Evolutionary conservation across 768 basidiomycete genomes (phyloP).

Genomic region (Suillus brevipes): DNA sequence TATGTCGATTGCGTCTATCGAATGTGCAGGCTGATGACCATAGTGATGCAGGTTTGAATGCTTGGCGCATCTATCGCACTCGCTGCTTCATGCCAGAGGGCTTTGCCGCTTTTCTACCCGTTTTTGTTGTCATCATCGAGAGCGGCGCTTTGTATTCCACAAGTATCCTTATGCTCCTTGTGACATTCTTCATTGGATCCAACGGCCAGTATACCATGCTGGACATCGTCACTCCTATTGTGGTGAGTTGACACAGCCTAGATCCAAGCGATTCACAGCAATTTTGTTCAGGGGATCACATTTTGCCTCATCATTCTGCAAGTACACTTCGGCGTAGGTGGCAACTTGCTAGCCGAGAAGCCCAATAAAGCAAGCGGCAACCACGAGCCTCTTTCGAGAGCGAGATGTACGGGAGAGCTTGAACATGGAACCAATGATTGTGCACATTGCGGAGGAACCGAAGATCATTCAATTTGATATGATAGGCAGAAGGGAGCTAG

Average conservation of each 20-base stretch:
- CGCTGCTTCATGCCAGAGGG: not conserved
- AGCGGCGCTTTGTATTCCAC: not conserved
- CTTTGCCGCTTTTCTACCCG: not conserved
- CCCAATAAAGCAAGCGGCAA: not conserved
- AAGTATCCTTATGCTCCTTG: not conserved
- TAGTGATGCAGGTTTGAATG: not conserved
- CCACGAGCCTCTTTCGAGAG: not conserved
- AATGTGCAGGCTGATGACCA: not conserved
- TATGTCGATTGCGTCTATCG: not conserved
- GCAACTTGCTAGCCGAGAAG: not conserved
- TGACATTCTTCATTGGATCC: not conserved
- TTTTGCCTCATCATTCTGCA: slow-evolving; percentile 1
- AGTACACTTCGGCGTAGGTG: not conserved
- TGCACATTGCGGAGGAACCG: not conserved
- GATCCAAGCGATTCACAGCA: not conserved
- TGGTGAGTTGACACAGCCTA: not conserved
- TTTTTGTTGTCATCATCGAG: not conserved
- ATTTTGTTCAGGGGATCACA: not conserved
- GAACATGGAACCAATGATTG: not conserved
- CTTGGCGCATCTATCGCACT: not conserved
- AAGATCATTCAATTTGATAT: not conserved
- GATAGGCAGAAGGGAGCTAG: not conserved
- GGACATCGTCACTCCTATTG: not conserved
- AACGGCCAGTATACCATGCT: not conserved
- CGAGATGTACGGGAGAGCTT: not conserved